Evolutionary conservation across 2,329 filamentous ascomycete genomes (phyloP).

Genomic region (Aspergillus sp.): DNA sequence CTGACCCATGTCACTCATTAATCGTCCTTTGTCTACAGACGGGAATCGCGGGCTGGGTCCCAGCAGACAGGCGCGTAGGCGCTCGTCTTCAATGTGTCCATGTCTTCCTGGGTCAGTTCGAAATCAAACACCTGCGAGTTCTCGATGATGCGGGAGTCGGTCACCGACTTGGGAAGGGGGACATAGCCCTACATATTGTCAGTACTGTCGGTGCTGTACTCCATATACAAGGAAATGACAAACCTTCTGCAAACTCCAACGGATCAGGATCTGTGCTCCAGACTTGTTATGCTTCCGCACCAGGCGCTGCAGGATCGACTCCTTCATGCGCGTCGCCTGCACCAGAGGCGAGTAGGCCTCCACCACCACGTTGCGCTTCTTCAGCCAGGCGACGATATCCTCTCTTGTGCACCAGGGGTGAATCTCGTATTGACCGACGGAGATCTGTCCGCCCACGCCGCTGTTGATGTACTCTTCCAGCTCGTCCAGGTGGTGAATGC

Average conservation of each 20-base stretch:
- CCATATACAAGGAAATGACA: background rate
- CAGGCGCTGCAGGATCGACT: constrained; percentile 52
- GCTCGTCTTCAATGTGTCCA: constrained; percentile 55
- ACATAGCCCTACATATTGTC: constrained; percentile 52
- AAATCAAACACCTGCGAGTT: constrained; percentile 63
- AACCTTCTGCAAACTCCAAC: constrained; percentile 63
- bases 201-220: background rate
- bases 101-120: constrained; percentile 57
- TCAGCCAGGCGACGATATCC: constrained; percentile 78
- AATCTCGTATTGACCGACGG: constrained; percentile 84
- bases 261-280: constrained; percentile 57
- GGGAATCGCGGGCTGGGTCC: constrained; percentile 50
- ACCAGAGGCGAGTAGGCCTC: constrained; percentile 56
- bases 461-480: constrained; percentile 41
- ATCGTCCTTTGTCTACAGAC: constrained; percentile 15
- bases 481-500: constrained; percentile 41
- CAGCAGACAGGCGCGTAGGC: constrained; percentile 59
- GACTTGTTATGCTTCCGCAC: constrained; percentile 59
- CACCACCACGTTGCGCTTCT: constrained; percentile 60
- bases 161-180: constrained; percentile 63
- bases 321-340: constrained; percentile 49
- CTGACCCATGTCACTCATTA: background rate
- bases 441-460: constrained; percentile 63
- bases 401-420: constrained; percentile 83
- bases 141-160: constrained; percentile 59